phyloP scores from a whole-genome alignment of 495 filamentous ascomycete species.

The Bacidia rubella region DNA sequence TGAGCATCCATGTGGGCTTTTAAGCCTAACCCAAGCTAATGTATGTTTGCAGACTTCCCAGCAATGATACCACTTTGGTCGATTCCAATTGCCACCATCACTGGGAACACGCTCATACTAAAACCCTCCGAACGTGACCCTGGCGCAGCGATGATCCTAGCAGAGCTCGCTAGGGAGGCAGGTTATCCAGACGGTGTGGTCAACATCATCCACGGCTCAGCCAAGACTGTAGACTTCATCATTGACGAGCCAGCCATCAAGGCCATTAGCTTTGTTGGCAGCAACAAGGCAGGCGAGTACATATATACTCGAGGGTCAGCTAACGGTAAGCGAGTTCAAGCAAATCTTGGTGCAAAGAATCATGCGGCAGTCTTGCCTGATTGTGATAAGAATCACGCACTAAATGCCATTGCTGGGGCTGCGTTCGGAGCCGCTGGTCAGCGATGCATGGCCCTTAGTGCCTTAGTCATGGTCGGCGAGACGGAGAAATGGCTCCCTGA shows the following conservation, averaged over 20 bases:
- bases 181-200: slow-evolving; percentile 90
- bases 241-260: slow-evolving; percentile 93
- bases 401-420: slow-evolving; percentile 88
- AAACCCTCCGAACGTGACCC: slow-evolving; percentile 98
- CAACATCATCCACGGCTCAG: slow-evolving; percentile 86
- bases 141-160: slow-evolving; percentile 96
- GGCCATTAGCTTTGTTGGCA: slow-evolving; percentile 94
- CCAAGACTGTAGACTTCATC: slow-evolving; percentile 91
- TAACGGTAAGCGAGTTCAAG: slow-evolving; percentile 89
- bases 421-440: slow-evolving; percentile 96
- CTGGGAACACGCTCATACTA: slow-evolving; percentile 85
- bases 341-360: slow-evolving; percentile 97
- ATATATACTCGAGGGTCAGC: slow-evolving; percentile 84
- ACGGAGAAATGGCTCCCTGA: slow-evolving; percentile 87
- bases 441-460: slow-evolving; percentile 94
- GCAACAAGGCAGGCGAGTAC: slow-evolving; percentile 95
- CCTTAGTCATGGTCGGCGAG: slow-evolving; percentile 86
- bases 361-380: slow-evolving; percentile 91
- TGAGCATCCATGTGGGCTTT: slow-evolving; percentile 32
- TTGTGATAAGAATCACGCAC: slow-evolving; percentile 92
- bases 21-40: background rate
- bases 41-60: slow-evolving; percentile 61
- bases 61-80: slow-evolving; percentile 99
- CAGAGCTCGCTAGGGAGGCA: slow-evolving; percentile 78
- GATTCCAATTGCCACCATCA: slow-evolving; percentile 86